Evolutionary conservation across 768 basidiomycete genomes (phyloP).

Genomic region (Coprinellus aureogranulatus): DNA sequence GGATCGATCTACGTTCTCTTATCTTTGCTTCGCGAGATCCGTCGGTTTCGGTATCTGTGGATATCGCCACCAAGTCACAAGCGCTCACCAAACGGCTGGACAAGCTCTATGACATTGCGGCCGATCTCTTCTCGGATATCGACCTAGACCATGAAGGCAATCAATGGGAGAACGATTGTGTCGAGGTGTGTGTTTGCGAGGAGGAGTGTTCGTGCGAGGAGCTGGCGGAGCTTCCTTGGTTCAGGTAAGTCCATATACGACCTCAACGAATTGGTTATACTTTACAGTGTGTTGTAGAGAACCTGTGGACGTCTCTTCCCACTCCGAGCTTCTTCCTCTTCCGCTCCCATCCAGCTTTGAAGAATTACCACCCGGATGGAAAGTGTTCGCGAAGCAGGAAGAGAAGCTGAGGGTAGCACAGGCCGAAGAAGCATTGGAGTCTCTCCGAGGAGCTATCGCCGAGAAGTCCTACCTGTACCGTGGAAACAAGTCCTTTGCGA

Average conservation of each 20-base stretch:
- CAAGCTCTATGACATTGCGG: neutral
- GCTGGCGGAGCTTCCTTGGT: no score
- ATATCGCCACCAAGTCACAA: no score
- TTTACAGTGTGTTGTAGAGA: no score
- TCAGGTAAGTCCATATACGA: neutral
- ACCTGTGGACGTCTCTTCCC: no score
- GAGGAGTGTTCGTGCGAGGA: neutral
- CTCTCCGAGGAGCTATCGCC: neutral
- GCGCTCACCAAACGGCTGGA: no score
- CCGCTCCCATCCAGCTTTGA: neutral
- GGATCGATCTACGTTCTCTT: neutral
- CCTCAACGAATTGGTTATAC: no score
- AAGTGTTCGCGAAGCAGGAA: neutral
- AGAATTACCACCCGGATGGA: neutral
- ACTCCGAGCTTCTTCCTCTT: neutral
- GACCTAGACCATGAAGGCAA: neutral
- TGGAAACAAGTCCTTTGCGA: neutral
- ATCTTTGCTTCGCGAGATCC: no score
- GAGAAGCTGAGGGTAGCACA: neutral
- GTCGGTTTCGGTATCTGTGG: no score
- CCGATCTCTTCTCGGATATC: neutral
- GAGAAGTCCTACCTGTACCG: slow-evolving; percentile 1
- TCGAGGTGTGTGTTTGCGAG: neutral
- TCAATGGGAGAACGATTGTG: neutral
- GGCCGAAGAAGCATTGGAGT: neutral